These are phyloP conservation scores for Cucumis melo DNA, from an alignment of 306 rosid species.

Conservation along the genomic window DNA sequence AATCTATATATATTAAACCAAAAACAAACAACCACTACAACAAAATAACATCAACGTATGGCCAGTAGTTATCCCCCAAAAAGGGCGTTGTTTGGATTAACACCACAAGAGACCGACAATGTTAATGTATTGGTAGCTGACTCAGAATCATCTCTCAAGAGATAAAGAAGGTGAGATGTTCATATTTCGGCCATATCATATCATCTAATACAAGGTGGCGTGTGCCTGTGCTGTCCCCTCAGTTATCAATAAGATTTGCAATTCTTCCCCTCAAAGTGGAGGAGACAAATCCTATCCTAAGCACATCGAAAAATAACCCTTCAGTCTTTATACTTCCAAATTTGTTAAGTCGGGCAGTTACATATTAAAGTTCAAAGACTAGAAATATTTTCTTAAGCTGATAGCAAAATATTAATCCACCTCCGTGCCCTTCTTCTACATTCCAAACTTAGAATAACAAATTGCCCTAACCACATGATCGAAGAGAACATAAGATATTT, in stretches of 20 bases:
- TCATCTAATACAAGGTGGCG: not conserved
- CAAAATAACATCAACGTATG: not conserved
- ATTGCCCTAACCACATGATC: not conserved
- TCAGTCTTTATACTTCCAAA: too few relatives aligned
- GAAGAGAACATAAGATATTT: too few relatives aligned
- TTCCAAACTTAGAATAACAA: not conserved
- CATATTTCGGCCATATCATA: not conserved
- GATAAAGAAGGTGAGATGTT: not conserved
- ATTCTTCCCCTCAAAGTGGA: not conserved
- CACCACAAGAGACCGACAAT: not conserved
- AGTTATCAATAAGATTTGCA: not conserved
- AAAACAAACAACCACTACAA: not conserved
- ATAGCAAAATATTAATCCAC: too few relatives aligned
- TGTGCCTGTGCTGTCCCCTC: conserved; percentile 1
- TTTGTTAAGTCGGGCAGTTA: too few relatives aligned
- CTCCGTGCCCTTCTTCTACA: not conserved
- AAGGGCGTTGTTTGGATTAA: not conserved
- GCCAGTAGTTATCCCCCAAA: not conserved
- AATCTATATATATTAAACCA: not conserved
- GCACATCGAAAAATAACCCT: not conserved
- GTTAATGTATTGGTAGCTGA: conserved; percentile 1
- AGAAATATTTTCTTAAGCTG: too few relatives aligned
- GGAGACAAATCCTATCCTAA: not conserved
- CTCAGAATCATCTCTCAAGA: not conserved
- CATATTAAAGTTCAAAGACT: too few relatives aligned